Percentiles rank a stretch among this genome's conserved stretches.
phyloP scores from a whole-genome alignment of 345 rosid genomes.

The Bruguiera parviflora region DNA sequence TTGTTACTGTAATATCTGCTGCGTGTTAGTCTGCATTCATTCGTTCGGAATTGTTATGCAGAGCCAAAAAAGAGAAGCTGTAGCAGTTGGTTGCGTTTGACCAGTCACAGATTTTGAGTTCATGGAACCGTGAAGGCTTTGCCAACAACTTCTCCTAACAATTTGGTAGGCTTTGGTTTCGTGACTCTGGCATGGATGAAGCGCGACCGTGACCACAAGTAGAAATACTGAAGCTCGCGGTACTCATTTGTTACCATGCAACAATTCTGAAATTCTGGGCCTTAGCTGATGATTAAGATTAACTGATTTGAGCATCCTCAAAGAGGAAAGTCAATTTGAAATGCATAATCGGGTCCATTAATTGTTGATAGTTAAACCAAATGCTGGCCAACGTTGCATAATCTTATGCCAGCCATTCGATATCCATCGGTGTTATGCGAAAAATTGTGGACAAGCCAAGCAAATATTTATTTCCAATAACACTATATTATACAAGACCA shows the following conservation, averaged over 20 bases:
- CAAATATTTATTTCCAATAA: background rate
- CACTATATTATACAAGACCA: background rate
- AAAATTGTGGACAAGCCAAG: background rate
- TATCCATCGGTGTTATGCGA: background rate
- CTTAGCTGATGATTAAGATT: too few relatives aligned
- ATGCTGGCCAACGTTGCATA: too few relatives aligned
- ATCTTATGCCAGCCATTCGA: background rate
- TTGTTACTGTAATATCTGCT: background rate
- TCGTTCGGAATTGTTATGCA: too few relatives aligned
- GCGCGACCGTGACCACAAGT: slow-evolving; percentile 4
- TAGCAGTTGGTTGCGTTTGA: background rate
- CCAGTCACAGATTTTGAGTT: slow-evolving; percentile 1
- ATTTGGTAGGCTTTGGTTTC: background rate
- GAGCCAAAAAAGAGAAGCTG: too few relatives aligned
- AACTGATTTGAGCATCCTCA: too few relatives aligned
- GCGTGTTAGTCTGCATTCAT: too few relatives aligned
- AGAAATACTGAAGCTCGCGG: background rate
- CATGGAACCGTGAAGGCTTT: background rate
- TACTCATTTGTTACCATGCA: too few relatives aligned
- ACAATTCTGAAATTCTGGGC: too few relatives aligned
- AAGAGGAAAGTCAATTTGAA: too few relatives aligned
- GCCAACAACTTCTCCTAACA: background rate
- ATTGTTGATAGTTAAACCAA: too few relatives aligned
- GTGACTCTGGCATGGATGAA: slow-evolving; percentile 1
- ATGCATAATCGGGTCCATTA: too few relatives aligned